Evolutionary conservation across 345 rosid species (phyloP), one percentile per base, ranked within the genome.

Genomic region (Rhodamnia rubescens): DNA sequence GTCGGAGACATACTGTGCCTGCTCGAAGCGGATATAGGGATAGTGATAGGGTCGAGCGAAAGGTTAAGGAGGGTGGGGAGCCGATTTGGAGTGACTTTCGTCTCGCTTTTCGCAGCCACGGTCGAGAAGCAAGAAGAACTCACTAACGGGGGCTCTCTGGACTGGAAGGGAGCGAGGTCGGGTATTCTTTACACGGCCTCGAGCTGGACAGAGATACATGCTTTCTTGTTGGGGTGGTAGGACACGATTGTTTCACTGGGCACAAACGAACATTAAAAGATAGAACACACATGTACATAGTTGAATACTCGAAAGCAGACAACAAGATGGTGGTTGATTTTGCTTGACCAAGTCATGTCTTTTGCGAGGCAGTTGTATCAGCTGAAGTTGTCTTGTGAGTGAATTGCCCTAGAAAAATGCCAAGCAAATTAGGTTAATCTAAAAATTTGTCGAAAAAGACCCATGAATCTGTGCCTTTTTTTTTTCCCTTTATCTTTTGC

Each of bases 1-100:
- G 94, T 95, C 40, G 98, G 98, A 20, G 99, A 97, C 92, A 85
- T 97, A 91, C 98, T 96, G 40, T 97, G 99, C 90, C 92, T 97
- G 87, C 93, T 97, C 22, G 90, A 93, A 89, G 99, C 98, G 3
- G 99, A 97, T 82, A 92, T 97, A 86, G 99, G 98, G 69, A 96
- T 96, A 54, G 99, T 94, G 82, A 88, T 97, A 75, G 94, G 96
- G 61, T 91, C 95, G 42, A 95, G 99, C 61, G 85, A 93, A 83
- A 97, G 97, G 92, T 92, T 97, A 36, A 92, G 98, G 91, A 93
- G 90, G 88, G 92, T 97, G 75, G 99, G 95, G 85, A 87, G 88
- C 83, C 95, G 89, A 82, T 96, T 92, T 82, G 99, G 99, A 26
- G 92, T 97, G 83, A 91, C 99, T 18, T 97, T 96, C 86, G 92